Conservation (phyloP, 768 basidiomycete species). For the Rhodotorula kratochvilovae region DNA sequence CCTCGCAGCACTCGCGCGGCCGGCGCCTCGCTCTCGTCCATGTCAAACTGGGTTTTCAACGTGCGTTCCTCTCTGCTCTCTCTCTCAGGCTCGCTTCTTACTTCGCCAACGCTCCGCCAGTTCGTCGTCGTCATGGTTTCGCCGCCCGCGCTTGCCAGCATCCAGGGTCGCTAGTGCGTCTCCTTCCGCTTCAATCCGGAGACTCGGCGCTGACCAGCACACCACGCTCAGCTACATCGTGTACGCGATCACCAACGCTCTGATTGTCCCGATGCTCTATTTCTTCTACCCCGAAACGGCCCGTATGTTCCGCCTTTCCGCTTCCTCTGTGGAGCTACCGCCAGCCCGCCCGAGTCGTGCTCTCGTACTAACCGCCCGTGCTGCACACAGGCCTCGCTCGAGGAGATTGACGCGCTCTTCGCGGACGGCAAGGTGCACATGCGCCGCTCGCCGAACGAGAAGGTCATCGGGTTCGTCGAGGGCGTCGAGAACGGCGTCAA, state of each 20-base stretch:
- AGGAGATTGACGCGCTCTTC: constrained; percentile 41
- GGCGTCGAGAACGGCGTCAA: not conserved
- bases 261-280: constrained; percentile 30
- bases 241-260: constrained; percentile 34
- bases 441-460: constrained; percentile 9
- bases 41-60: constrained; percentile 13
- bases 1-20: constrained; percentile 8
- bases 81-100: not conserved
- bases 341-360: too few species aligned
- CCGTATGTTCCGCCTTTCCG: not conserved
- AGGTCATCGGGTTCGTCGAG: not conserved
- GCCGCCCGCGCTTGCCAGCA: not conserved
- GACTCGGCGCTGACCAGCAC: not conserved
- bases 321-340: too few species aligned
- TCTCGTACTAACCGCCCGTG: too few species aligned
- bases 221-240: constrained; percentile 16
- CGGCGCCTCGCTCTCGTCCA: constrained; percentile 16
- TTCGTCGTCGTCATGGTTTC: constrained; percentile 11
- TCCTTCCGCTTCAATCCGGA: not conserved
- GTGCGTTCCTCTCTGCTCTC: not conserved
- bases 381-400: constrained; percentile 31
- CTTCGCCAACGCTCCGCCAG: not conserved
- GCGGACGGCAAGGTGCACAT: constrained; percentile 35
- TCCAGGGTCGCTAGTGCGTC: constrained; percentile 6
- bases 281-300: constrained; percentile 40